A percentile compares a stretch with the other conserved stretches of the same genome.
Conservation (phyloP, 2,329 filamentous ascomycete species). For the Pseudopithomyces maydicus region DNA sequence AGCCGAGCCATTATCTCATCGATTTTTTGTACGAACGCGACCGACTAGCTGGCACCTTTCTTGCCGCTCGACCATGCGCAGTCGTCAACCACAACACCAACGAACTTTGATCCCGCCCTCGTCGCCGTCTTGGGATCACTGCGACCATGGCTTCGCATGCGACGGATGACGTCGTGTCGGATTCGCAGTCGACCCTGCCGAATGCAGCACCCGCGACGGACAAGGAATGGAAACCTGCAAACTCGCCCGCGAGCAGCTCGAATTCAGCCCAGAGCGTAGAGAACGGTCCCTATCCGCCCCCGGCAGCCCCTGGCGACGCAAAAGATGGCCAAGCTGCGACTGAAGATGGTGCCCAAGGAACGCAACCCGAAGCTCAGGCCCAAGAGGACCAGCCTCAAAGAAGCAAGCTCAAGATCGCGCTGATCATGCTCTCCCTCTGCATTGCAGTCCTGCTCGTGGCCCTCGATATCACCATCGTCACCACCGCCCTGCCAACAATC, state of each 20-base stretch:
- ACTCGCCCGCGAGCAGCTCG: not conserved
- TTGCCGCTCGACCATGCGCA: not conserved
- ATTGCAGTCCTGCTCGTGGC: constrained; percentile 65
- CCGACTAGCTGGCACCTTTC: not conserved
- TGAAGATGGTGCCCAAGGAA: constrained; percentile 3
- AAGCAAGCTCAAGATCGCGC: constrained; percentile 49
- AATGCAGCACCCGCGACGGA: not conserved
- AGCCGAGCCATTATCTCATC: constrained; percentile 1
- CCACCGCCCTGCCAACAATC: constrained; percentile 66
- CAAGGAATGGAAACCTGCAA: not conserved
- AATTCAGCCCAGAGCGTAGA: not conserved
- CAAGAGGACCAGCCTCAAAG: constrained; percentile 35
- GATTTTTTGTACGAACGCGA: constrained; percentile 4
- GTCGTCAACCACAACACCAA: not conserved
- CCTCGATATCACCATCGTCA: constrained; percentile 67
- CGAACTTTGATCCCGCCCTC: not conserved
- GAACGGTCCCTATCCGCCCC: not conserved
- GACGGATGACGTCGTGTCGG: not conserved
- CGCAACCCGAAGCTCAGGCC: constrained; percentile 16
- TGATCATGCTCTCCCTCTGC: constrained; percentile 57
- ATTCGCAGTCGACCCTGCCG: not conserved
- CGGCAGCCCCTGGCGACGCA: not conserved
- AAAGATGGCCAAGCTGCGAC: not conserved
- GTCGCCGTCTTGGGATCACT: not conserved
- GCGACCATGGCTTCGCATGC: not conserved